A percentile compares a stretch with the other conserved stretches of the same genome.
Evolutionary conservation across 2,329 filamentous ascomycete genomes (phyloP).

Genomic region (Leptodontidium sp.): DNA sequence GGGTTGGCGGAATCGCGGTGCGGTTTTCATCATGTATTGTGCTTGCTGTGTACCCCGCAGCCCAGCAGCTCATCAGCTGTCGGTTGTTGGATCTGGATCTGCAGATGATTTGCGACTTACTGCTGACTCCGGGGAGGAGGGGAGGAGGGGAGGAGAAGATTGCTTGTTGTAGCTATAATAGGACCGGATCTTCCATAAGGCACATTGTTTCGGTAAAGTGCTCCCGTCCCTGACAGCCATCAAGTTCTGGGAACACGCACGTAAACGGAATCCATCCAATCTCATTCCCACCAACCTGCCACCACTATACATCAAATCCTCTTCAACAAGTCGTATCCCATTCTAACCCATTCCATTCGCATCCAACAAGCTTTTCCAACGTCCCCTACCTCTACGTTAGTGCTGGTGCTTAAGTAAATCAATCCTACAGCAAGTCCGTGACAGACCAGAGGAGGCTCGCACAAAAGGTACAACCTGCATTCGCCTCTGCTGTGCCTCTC

Average conservation of each 20-base stretch:
- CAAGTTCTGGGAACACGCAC: neutral
- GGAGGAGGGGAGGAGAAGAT: slow-evolving; percentile 1
- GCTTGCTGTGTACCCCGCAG: neutral
- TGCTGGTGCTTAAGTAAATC: neutral
- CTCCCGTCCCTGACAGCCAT: neutral
- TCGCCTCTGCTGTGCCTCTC: slow-evolving; percentile 2
- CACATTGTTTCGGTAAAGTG: neutral
- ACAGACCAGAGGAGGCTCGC: neutral
- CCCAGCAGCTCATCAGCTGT: neutral
- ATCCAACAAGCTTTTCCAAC: neutral
- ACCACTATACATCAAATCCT: neutral
- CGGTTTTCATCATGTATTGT: neutral
- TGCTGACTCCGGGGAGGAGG: slow-evolving; percentile 15
- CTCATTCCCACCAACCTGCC: neutral
- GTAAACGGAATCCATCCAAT: slow-evolving; percentile 1
- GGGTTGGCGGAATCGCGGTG: slow-evolving; percentile 1
- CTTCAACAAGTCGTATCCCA: neutral
- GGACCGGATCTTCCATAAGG: neutral
- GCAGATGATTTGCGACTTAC: neutral
- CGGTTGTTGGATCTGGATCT: neutral
- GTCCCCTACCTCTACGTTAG: neutral
- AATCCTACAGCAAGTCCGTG: neutral
- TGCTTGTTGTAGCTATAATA: neutral
- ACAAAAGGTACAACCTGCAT: neutral
- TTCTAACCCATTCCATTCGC: neutral